Conservation (phyloP, 2,329 filamentous ascomycete species). For the Sarocladiaceae sp. region DNA sequence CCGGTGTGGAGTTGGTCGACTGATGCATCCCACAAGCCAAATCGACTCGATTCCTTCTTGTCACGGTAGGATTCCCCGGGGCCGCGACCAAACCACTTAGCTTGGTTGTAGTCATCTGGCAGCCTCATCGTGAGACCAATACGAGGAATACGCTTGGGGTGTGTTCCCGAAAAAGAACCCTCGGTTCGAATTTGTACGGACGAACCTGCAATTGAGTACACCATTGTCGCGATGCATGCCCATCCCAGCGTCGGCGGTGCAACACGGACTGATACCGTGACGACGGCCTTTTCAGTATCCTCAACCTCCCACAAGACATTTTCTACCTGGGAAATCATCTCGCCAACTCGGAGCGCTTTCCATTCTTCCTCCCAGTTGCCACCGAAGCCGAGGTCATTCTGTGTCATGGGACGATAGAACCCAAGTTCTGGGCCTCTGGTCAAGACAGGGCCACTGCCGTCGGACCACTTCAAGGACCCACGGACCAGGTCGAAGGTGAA, state of each 20-base stretch:
- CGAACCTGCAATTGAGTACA: conserved; percentile 48
- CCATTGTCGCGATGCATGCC: conserved; percentile 49
- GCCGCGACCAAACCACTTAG: conserved; percentile 59
- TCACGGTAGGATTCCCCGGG: conserved; percentile 63
- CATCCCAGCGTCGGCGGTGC: conserved; percentile 59
- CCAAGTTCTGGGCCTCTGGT: conserved; percentile 31
- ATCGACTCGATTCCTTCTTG: conserved; percentile 50
- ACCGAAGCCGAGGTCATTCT: conserved; percentile 59
- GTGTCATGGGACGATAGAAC: conserved; percentile 28
- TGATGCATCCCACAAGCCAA: conserved; percentile 42
- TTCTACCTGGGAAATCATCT: conserved; percentile 41
- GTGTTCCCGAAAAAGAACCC: conserved; percentile 40
- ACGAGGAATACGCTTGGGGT: conserved; percentile 54
- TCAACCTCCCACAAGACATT: conserved; percentile 36
- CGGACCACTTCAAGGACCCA: conserved; percentile 37
- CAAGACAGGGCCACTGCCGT: conserved; percentile 30
- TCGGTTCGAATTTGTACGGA: conserved; percentile 43
- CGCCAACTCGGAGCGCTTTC: conserved; percentile 56
- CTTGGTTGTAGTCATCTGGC: conserved; percentile 37
- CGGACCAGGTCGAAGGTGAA: conserved; percentile 41
- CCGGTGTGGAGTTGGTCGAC: conserved; percentile 49
- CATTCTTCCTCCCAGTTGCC: too few relatives aligned
- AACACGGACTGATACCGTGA: conserved; percentile 49
- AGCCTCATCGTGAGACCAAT: conserved; percentile 57
- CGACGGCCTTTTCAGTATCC: conserved; percentile 23